These are phyloP conservation scores for Diaporthe destruens DNA, from an alignment of 2,329 filamentous ascomycete genomes.

Conservation along the genomic window DNA sequence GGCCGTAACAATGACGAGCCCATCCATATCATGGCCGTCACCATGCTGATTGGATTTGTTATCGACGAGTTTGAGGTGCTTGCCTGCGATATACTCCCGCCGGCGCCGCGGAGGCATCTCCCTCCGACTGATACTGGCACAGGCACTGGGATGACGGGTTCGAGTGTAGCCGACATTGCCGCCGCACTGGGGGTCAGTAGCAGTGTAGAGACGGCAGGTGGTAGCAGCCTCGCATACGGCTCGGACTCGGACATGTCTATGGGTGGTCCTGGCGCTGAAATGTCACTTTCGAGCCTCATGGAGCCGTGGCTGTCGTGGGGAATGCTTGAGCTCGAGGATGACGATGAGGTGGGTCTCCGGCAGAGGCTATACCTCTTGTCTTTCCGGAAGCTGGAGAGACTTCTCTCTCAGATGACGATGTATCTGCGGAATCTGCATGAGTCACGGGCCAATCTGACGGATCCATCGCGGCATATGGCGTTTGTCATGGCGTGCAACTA, in stretches of 20 bases:
- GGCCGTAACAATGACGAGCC: conserved; percentile 21
- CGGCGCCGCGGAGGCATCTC: not conserved
- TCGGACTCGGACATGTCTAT: conserved; percentile 11
- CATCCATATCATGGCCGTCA: conserved; percentile 29
- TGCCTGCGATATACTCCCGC: not conserved
- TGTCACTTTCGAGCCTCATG: not conserved
- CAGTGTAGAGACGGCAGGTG: not conserved
- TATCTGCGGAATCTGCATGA: conserved; percentile 27
- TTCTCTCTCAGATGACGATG: conserved; percentile 15
- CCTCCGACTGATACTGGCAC: not conserved
- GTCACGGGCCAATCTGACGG: not conserved
- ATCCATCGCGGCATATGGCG: conserved; percentile 27
- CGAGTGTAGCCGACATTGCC: not conserved
- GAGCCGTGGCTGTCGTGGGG: conserved; percentile 30
- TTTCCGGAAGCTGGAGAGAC: conserved; percentile 26
- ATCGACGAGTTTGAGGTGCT: conserved; percentile 32
- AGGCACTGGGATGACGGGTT: no score
- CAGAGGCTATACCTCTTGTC: conserved; percentile 29
- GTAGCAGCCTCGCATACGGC: not conserved
- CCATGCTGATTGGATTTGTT: conserved; percentile 26
- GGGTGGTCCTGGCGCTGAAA: not conserved
- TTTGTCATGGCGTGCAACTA: conserved; percentile 31
- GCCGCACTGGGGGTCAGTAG: not conserved
- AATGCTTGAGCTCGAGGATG: conserved; percentile 26
- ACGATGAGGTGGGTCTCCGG: conserved; percentile 27